Base-by-base conservation (phyloP, 108 stramenopile species). In the Chaetoceros tenuissimus region DNA sequence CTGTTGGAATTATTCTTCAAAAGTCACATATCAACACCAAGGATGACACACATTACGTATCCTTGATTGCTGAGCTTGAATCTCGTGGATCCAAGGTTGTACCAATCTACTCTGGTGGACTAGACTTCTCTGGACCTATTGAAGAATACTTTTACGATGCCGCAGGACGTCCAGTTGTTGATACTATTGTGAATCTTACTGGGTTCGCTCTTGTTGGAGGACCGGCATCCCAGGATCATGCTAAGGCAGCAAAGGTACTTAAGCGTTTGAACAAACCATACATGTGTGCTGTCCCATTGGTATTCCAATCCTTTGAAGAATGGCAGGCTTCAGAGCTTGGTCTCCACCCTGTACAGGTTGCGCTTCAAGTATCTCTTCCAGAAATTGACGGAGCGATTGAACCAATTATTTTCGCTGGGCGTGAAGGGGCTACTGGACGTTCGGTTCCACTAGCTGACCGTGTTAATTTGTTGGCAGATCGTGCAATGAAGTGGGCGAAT, bases 11-110 rank as follows among this genome's bases (percentile, higher is more conserved):
- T 60, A 82, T 97, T 48, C 82, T 97, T 29, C 96, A 97, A 74
- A 97, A 97, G 87, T 89, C 87, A 3, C 96, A 97, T 88, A 97
- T 97, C 74, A 97, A 97, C 82, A 97, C 96, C 45, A 94, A 94
- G 71, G 96, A 97, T 64, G 96, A 95, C 61, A 90, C 91, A 46
- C 96, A 97, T 78, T 97, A 97, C 69, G 93, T 95, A 19, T 90
- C 94, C 26, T 64, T 97, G 53, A 89, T 97, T 63, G 78, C 96
- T 18, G 96, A 97, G 74, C 77, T 97, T 31, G 96, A 97, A 60
- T 84, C 88, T 43, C 91, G 94, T 49, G 96, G 96, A 22, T 80
- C 94, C 0, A 82, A 86, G 48, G 96, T 95, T 54, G 86, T 94
- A 46, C 62, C 81, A 50, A 84, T 92, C 55, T 97, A 95, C 80